phyloP scores from a whole-genome alignment of 129 eudicot genomes.

The Ambrosia trifida region DNA sequence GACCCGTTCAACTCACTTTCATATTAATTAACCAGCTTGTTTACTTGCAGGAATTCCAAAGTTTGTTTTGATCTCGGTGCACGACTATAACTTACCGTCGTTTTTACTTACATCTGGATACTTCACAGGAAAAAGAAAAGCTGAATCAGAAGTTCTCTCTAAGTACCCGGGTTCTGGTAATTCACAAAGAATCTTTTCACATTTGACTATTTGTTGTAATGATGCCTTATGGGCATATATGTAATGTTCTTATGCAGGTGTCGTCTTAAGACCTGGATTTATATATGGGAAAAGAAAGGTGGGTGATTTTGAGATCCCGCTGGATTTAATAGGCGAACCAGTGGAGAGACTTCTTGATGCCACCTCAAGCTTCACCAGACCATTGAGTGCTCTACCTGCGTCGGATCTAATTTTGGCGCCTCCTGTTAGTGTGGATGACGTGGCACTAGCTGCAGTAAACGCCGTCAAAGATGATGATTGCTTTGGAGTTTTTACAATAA shows the following conservation, averaged over 20 bases:
- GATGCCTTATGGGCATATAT: not conserved
- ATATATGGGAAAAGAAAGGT: slow-evolving; percentile 95
- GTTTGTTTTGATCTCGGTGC: slow-evolving; percentile 92
- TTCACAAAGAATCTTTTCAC: slow-evolving; percentile 11
- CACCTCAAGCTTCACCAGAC: slow-evolving; percentile 67
- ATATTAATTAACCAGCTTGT: not conserved
- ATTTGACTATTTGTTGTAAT: not conserved
- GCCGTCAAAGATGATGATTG: slow-evolving; percentile 81
- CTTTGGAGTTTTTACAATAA: slow-evolving; percentile 85
- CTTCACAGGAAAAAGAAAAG: slow-evolving; percentile 97
- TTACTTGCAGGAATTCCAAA: slow-evolving; percentile 76
- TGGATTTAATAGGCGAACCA: slow-evolving; percentile 85
- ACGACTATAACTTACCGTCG: slow-evolving; percentile 90
- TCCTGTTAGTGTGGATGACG: slow-evolving; percentile 85
- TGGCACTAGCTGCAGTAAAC: slow-evolving; percentile 77
- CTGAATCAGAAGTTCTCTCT: slow-evolving; percentile 92
- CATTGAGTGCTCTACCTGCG: slow-evolving; percentile 74
- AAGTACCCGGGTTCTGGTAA: slow-evolving; percentile 83
- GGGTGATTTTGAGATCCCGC: slow-evolving; percentile 83
- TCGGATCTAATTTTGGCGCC: slow-evolving; percentile 88
- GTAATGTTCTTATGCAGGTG: slow-evolving; percentile 50
- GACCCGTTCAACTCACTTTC: not conserved
- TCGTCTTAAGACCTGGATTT: slow-evolving; percentile 87
- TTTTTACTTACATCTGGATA: slow-evolving; percentile 81
- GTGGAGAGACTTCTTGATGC: slow-evolving; percentile 66